Evolutionary conservation across 1,139 yeast genomes (phyloP), one percentile per base, ranked within the genome.

Genomic region (Hyphopichia wangnamkhiaoensis): DNA sequence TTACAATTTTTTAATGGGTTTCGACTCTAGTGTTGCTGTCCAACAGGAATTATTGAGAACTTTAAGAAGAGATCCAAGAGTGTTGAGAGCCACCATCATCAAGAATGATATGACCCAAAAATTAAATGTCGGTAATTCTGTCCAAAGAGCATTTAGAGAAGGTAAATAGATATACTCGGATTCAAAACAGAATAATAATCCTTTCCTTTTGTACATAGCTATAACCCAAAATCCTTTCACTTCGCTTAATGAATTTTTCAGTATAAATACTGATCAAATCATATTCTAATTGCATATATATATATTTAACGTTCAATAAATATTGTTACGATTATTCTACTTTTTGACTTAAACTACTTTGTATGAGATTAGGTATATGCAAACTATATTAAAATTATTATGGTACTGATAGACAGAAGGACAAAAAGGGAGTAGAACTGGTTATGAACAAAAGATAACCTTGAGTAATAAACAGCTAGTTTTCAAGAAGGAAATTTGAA

Each of bases 11-110:
- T 65, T 87, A 47, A 80, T 93, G 81, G 74, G 87, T 18, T 93
- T 93, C 59, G 98, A 93, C 58, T 76, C 90, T 2, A 84, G 94
- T 38, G 76, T 91, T 12, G 82, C 84, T 37, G 97, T 88, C 8
- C 98, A 91, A 62, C 78, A 84, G 37, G 96, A 90, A 65, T 80
- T 93, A 41, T 66, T 83, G 49, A 78, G 95, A 65, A 82, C 95
- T 3, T 68, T 91, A 51, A 80, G 85, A 55, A 79, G 80, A 48
- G 98, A 91, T 63, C 97, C 98, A 21, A 84, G 98, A 67, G 83
- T 91, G 48, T 79, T 91, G 45, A 77, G 96, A 59, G 80, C 94
- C 21, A 79, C 82, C 44, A 74, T 91, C 31, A 74, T 84, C 41
- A 87, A 80, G 58, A 82, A 84, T 38, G 81, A 86, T 46, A 82